phyloP scores from a whole-genome alignment of 1,284 basidiomycete species.

The Salmacisia buchloeana region DNA sequence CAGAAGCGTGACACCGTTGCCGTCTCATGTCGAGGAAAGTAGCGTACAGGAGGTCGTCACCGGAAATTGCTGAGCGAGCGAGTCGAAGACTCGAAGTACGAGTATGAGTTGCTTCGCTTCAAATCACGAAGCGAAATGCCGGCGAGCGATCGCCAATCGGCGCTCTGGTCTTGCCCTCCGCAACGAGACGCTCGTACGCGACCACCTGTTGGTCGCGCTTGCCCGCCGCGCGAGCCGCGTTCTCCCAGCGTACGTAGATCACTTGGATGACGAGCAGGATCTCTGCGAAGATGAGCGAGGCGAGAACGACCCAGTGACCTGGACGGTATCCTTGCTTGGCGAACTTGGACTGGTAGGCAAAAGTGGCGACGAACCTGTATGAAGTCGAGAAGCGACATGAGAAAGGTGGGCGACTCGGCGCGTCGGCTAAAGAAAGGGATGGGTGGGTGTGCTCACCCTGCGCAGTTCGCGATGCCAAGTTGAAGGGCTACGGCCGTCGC shows the following conservation, averaged over 20 bases:
- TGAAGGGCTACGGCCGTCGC: constrained; percentile 48
- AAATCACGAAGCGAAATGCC: constrained; percentile 17
- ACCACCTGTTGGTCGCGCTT: constrained; percentile 27
- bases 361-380: constrained; percentile 44
- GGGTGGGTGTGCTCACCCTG: constrained; percentile 11
- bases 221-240: constrained; percentile 24
- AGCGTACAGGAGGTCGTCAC: too few relatives aligned
- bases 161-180: constrained; percentile 26
- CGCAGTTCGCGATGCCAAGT: constrained; percentile 49
- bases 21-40: too few relatives aligned
- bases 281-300: constrained; percentile 41
- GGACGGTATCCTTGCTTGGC: constrained; percentile 33
- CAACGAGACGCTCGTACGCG: constrained; percentile 25
- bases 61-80: too few relatives aligned
- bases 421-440: background rate
- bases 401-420: background rate
- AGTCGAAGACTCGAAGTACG: background rate
- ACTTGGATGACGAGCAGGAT: constrained; percentile 32
- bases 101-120: background rate
- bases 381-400: too few relatives aligned
- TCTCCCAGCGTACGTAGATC: constrained; percentile 34
- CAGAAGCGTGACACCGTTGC: too few relatives aligned
- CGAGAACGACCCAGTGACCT: constrained; percentile 48
- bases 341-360: constrained; percentile 40
- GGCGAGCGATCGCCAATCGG: constrained; percentile 39